phyloP scores from a whole-genome alignment of 2,329 filamentous ascomycete species.

The Cordyceps farinosa region DNA sequence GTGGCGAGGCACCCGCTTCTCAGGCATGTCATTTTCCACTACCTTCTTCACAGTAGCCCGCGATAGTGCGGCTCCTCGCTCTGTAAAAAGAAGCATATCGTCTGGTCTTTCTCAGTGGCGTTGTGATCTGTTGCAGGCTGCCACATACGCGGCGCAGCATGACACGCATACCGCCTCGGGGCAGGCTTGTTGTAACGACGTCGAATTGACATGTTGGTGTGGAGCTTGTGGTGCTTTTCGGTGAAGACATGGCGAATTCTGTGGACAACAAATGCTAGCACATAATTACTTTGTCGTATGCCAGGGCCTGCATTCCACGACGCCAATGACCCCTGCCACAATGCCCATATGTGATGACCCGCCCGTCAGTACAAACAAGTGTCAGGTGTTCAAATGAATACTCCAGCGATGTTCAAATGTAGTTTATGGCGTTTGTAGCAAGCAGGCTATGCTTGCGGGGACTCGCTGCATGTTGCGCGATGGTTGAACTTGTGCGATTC shows the following conservation, averaged over 20 bases:
- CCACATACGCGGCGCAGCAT: neutral
- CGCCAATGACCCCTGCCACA: constrained; percentile 2
- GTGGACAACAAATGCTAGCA: constrained; percentile 3
- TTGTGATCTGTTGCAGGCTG: neutral
- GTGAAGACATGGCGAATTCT: constrained; percentile 8
- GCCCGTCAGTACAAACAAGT: neutral
- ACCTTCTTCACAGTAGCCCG: too few relatives aligned
- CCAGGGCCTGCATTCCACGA: constrained; percentile 1
- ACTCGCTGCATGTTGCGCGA: neutral
- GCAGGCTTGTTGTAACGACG: neutral
- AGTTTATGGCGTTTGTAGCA: neutral
- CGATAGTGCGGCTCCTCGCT: neutral
- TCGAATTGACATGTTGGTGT: neutral
- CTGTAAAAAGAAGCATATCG: neutral
- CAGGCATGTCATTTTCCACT: neutral
- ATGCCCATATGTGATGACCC: constrained; percentile 1
- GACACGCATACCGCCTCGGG: neutral
- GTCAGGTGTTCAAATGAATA: neutral
- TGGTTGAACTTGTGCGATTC: neutral
- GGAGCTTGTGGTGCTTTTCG: constrained; percentile 10
- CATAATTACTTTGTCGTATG: neutral
- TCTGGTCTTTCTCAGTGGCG: neutral
- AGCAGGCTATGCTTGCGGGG: neutral
- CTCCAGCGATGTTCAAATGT: neutral
- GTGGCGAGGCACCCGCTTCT: neutral